These are phyloP conservation scores for Trichocladium uniseriatum DNA, from an alignment of 495 filamentous ascomycete genomes.

Conservation along the genomic window DNA sequence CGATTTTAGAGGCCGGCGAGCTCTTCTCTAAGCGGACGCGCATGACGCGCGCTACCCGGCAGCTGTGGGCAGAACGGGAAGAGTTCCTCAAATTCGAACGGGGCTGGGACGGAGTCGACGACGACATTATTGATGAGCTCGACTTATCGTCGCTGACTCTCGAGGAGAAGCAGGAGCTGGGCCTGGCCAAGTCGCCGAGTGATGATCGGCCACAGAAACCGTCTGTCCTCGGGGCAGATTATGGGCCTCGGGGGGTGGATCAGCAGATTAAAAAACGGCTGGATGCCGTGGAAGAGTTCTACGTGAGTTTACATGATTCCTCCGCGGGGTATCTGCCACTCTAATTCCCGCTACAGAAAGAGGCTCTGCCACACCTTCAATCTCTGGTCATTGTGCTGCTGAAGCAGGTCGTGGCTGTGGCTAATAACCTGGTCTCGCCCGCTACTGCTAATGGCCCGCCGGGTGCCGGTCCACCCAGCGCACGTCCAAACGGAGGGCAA, in stretches of 20 bases:
- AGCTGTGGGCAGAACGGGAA: constrained; percentile 91
- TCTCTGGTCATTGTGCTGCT: constrained; percentile 89
- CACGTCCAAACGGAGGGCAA: constrained; percentile 28
- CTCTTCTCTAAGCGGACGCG: constrained; percentile 82
- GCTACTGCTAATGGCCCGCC: constrained; percentile 22
- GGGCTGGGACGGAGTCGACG: constrained; percentile 58
- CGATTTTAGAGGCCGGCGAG: constrained; percentile 90
- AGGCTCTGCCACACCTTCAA: constrained; percentile 75
- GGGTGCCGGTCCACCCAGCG: constrained; percentile 15
- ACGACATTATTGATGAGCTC: constrained; percentile 42
- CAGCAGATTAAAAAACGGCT: constrained; percentile 54
- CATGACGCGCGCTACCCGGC: constrained; percentile 81
- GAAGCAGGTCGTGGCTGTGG: constrained; percentile 75
- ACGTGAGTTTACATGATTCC: constrained; percentile 49
- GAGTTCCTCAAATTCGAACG: constrained; percentile 83
- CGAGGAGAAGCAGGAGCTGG: constrained; percentile 37
- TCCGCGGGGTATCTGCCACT: constrained; percentile 7
- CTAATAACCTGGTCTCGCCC: constrained; percentile 48
- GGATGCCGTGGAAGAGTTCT: constrained; percentile 70
- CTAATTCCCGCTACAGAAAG: constrained; percentile 40
- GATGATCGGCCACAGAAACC: constrained; percentile 21
- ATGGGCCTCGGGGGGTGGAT: constrained; percentile 43
- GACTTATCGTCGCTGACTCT: constrained; percentile 42
- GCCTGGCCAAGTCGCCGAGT: constrained; percentile 21
- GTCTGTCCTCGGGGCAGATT: constrained; percentile 32